phyloP scores from a whole-genome alignment of 176 grass and related monocot genomes.

The Hyparrhenia diplandra region DNA sequence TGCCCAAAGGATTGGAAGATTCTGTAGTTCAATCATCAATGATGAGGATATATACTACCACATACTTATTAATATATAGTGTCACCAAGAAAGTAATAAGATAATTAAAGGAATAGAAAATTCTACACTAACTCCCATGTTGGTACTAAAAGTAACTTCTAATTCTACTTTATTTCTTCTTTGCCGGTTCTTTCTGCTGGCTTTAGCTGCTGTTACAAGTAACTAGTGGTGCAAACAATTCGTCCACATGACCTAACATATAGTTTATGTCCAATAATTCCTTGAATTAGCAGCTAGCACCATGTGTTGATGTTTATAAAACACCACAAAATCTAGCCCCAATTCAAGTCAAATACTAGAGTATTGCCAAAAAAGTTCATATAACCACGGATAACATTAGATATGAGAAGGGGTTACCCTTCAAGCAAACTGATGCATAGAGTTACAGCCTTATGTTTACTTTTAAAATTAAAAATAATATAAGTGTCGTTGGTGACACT shows the following conservation, averaged over 20 bases:
- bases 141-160: constrained; percentile 72
- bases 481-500: constrained; percentile 29
- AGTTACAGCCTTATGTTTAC: constrained; percentile 34
- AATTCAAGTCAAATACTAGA: too few species aligned
- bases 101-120: constrained; percentile 54
- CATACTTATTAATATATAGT: constrained; percentile 47
- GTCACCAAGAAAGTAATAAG: constrained; percentile 46
- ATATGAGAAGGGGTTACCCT: constrained; percentile 32
- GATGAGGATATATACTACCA: constrained; percentile 44
- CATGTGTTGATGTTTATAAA: constrained; percentile 33
- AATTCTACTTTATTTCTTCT: constrained; percentile 41
- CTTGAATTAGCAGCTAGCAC: constrained; percentile 46
- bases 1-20: constrained; percentile 56
- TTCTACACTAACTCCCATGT: constrained; percentile 59
- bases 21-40: constrained; percentile 68
- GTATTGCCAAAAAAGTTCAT: too few species aligned
- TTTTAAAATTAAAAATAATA: constrained; percentile 30
- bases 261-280: constrained; percentile 50
- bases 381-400: not conserved
- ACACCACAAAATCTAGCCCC: too few species aligned
- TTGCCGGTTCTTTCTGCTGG: constrained; percentile 38
- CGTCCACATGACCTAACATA: constrained; percentile 23
- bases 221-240: constrained; percentile 37
- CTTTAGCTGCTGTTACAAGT: constrained; percentile 60
- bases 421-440: constrained; percentile 33